Base-by-base conservation (phyloP, 495 filamentous ascomycete genomes). In the Glonium stellatum region DNA sequence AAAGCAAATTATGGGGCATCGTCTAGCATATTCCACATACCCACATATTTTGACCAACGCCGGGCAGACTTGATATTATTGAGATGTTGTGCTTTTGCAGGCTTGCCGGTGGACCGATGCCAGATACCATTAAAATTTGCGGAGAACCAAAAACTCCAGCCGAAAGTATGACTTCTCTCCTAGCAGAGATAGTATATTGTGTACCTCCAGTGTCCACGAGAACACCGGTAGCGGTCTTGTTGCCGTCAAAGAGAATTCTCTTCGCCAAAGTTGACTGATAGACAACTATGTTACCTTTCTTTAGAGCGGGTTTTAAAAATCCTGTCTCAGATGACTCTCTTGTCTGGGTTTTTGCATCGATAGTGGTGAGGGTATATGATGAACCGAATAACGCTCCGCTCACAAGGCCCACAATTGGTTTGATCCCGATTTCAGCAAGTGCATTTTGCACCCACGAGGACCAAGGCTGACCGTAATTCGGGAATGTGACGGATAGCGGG, bases 121-220 rank as follows among this genome's bases (percentile, higher is more conserved):
- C 68, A 41, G 52, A 58, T 13, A 68, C 66, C 63, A 68, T 65
- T 8, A 70, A 54, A 42, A 63, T n/a, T 57, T 67, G 55, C 4
- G 53, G 64, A 1, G 63, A 65, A n/a, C 64, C 57, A 55, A 74
- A 67, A 19, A 62, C 73, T 9, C 81, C n/a, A n/a, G n/a, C 81
- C 5, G 80, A 78, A 2, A 79, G 77, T 0, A 85, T 81, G 47
- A 85, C 77, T 64, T 84, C 81, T 48, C 76, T 75, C 2, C 56
- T 68, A 8, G 80, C 80, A 5, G 46, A 62, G 1, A 80, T 65
- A 4, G 66, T 76, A 69, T 72, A 78, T n/a, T 70, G 52, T 12
- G 74, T 22, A 0, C 69, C 68, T 6, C 55, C 54, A 59, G 73
- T 63, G 9, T 73, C 60, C 11, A 81, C 79, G 5, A 56, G n/a